phyloP scores from a whole-genome alignment of 345 rosid genomes.

The Sisymbrium irio region DNA sequence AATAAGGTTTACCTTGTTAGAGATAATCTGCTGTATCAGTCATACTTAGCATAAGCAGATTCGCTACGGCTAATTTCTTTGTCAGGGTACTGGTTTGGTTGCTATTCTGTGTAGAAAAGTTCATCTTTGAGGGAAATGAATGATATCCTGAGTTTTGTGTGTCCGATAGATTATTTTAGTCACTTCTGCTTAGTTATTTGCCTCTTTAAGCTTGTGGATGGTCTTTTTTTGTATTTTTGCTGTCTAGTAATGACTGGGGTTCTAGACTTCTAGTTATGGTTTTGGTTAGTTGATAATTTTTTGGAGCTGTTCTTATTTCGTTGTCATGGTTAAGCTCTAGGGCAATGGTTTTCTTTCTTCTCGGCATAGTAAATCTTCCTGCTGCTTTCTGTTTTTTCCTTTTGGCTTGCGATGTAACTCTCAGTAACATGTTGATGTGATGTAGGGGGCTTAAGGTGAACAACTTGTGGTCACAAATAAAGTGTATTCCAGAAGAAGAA shows the following conservation, averaged over 20 bases:
- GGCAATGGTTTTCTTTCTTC: neutral
- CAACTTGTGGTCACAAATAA: constrained; percentile 21
- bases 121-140: neutral
- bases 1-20: neutral
- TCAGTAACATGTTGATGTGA: constrained; percentile 13
- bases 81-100: neutral
- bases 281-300: neutral
- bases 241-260: neutral
- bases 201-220: neutral
- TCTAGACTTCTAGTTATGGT: neutral
- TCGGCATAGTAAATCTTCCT: neutral
- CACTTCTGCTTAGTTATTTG: constrained; percentile 1
- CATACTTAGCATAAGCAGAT: neutral
- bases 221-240: neutral
- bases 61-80: neutral
- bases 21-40: neutral
- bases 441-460: constrained; percentile 15
- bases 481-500: constrained; percentile 25
- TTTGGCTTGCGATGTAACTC: neutral
- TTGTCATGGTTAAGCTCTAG: neutral
- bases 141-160: neutral
- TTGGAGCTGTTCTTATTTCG: constrained; percentile 1
- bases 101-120: neutral
- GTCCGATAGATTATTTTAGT: neutral
- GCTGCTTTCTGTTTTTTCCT: neutral